These are phyloP conservation scores for Pistacia atlantica DNA, from an alignment of 345 rosid species.

Conservation along the genomic window DNA sequence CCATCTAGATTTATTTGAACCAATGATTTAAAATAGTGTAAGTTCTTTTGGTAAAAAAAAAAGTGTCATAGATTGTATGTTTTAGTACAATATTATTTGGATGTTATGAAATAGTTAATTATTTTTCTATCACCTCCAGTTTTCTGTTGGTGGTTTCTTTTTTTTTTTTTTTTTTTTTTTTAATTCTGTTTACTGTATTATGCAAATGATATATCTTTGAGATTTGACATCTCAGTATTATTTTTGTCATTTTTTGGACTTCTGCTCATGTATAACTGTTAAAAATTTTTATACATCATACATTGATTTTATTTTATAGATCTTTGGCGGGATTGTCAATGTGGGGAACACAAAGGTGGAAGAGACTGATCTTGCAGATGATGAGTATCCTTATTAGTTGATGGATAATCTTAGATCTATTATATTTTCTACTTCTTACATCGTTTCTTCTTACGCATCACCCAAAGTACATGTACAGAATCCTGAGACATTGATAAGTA, in stretches of 20 bases:
- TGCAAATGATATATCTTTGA: conserved; percentile 11
- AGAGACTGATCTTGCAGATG: conserved; percentile 60
- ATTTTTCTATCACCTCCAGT: not conserved
- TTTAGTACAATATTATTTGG: too few species aligned
- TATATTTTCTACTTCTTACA: not conserved
- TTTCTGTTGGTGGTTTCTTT: not conserved
- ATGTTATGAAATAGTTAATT: not conserved
- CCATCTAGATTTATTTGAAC: too few species aligned
- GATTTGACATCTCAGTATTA: not conserved
- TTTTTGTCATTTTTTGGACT: not conserved
- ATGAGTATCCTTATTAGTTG: conserved; percentile 76
- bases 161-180: not conserved
- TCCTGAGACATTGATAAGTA: not conserved
- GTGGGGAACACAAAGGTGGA: conserved; percentile 75
- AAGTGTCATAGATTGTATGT: too few species aligned
- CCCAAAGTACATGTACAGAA: not conserved
- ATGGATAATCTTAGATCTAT: conserved; percentile 9
- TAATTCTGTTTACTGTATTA: conserved; percentile 13
- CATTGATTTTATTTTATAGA: conserved; percentile 30
- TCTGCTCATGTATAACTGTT: not conserved
- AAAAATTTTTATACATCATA: not conserved
- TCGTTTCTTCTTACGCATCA: not conserved
- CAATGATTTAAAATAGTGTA: too few species aligned
- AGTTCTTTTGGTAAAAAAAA: too few species aligned
- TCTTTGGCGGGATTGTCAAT: conserved; percentile 92